These are phyloP conservation scores for Trametes cubensis DNA, from an alignment of 768 basidiomycete genomes.

Conservation along the genomic window DNA sequence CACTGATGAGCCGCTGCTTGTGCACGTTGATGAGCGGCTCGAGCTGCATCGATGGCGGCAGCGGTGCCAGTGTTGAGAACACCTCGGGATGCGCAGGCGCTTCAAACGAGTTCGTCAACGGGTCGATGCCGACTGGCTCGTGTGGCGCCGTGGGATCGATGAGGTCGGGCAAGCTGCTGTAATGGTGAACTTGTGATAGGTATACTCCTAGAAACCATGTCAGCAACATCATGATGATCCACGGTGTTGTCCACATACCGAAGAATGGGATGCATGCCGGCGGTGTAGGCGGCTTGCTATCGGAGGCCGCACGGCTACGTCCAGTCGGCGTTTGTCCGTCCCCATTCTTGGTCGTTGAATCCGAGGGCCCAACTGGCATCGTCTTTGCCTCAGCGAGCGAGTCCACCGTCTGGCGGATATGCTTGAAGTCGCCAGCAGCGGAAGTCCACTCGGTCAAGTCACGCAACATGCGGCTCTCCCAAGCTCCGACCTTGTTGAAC, in stretches of 20 bases:
- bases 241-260: slow-evolving; percentile 45
- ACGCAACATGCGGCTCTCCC: slow-evolving; percentile 72
- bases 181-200: slow-evolving; percentile 67
- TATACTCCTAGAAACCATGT: slow-evolving; percentile 60
- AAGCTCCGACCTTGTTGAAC: slow-evolving; percentile 67
- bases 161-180: slow-evolving; percentile 71
- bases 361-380: slow-evolving; percentile 53
- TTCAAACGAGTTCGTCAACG: slow-evolving; percentile 62
- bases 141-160: slow-evolving; percentile 83
- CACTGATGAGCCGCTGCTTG: slow-evolving; percentile 82
- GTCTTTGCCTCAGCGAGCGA: slow-evolving; percentile 69
- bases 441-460: slow-evolving; percentile 72
- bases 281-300: slow-evolving; percentile 44
- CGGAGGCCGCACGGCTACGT: slow-evolving; percentile 41
- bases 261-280: slow-evolving; percentile 81
- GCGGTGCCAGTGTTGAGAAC: slow-evolving; percentile 69
- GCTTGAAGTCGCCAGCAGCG: slow-evolving; percentile 69
- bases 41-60: slow-evolving; percentile 77
- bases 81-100: slow-evolving; percentile 77
- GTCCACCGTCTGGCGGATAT: slow-evolving; percentile 67
- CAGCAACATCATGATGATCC: background rate
- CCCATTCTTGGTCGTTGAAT: slow-evolving; percentile 53
- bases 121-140: slow-evolving; percentile 65
- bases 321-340: slow-evolving; percentile 37
- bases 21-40: slow-evolving; percentile 89